Percentiles rank a stretch among this genome's conserved stretches.
phyloP scores from a whole-genome alignment of 208 protist genomes.

The Trypanosoma conorhini region DNA sequence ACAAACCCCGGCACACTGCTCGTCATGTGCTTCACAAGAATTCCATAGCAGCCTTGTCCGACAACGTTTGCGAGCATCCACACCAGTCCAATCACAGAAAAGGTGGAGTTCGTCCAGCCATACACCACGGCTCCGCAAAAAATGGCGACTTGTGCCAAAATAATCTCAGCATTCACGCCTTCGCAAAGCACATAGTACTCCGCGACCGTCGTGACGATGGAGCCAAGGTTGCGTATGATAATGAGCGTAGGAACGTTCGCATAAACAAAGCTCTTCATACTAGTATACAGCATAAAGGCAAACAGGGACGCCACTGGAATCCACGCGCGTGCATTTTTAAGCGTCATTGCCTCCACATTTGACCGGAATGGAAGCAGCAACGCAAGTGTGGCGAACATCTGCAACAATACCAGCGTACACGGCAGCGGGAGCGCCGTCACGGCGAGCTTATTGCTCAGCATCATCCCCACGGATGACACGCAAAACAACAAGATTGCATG shows the following conservation, averaged over 20 bases:
- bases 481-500: conserved; percentile 9
- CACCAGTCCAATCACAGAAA: conserved; percentile 25
- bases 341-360: conserved; percentile 16
- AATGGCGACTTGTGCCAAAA: conserved; percentile 34
- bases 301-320: conserved; percentile 37
- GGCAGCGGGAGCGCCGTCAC: conserved; percentile 27
- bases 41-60: conserved; percentile 32
- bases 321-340: conserved; percentile 20
- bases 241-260: conserved; percentile 32
- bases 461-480: conserved; percentile 38
- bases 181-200: conserved; percentile 35
- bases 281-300: conserved; percentile 42
- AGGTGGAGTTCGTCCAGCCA: conserved; percentile 17
- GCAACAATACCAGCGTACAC: conserved; percentile 34
- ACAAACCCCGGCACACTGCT: conserved; percentile 22
- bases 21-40: conserved; percentile 35
- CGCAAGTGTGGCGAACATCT: conserved; percentile 32
- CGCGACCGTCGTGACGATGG: conserved; percentile 36
- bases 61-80: conserved; percentile 37
- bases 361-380: conserved; percentile 21
- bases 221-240: conserved; percentile 33
- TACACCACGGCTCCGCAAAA: conserved; percentile 36
- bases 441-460: conserved; percentile 43
- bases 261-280: conserved; percentile 45
- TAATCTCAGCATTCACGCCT: conserved; percentile 29